Evolutionary conservation across 495 filamentous ascomycete genomes (phyloP), one percentile per base, ranked within the genome.

Genomic region (Hypoxylon cercidicola): DNA sequence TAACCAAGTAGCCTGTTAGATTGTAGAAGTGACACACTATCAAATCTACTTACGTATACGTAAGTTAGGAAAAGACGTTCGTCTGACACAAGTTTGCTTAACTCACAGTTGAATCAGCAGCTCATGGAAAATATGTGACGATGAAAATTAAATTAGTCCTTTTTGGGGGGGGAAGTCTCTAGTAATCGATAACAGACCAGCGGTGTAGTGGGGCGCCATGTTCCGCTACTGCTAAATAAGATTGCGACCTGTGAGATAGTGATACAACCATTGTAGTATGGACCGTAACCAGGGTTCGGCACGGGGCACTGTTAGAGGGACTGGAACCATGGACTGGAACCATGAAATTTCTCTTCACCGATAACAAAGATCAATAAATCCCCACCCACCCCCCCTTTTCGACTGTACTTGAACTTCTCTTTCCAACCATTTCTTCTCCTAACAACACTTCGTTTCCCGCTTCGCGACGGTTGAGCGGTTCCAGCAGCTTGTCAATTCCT

Each of bases 171-270:
- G 25, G 25, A 28, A 28, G 25, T 7, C 2, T 21, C 11, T 21
- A 15, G 19, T 55, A 62, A 49, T 62, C 50, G 50, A 55, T 62
- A 62, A 18, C 39, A 35, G 47, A 40, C 48, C 40, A 40, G 58
- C 49, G 49, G 58, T 52, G 23, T 45, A 32, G 46, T 67, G 64
- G 64, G 15, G 41, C 57, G 51, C 25, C 61, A 67, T 57, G 56
- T 67, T 49, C 19, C n/a, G 32, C 34, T n/a, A 51, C 46, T 41
- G 55, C 34, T 9, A 37, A 9, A 11, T 11, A 11, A 37, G 34
- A n/a, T 37, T 37, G 34, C 34, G 13, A 28, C 25, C 25, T 28
- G 34, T 37, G 12, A n/a, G 16, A 37, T 37, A 18, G 40, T 43
- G 25, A 16, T 28, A 44, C 12, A 43, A 19, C 20, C 35, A 37